Base-by-base conservation (phyloP, 2,329 filamentous ascomycete genomes). In the Truncatella angustata region DNA sequence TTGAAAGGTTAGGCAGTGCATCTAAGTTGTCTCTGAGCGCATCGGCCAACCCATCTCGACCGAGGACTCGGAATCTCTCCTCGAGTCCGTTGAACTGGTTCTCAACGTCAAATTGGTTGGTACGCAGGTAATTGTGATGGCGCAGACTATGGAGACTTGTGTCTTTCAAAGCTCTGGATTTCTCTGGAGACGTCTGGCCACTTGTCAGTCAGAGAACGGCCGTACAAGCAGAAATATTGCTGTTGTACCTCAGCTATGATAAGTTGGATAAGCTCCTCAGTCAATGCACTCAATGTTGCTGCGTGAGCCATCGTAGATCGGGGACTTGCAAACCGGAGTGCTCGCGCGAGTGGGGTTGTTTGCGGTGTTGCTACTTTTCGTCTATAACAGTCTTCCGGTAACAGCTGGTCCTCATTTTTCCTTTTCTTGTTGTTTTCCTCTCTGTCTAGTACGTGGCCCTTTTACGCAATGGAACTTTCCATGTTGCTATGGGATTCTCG, bases 1-100 rank as follows among this genome's bases (percentile, higher is more conserved):
- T 78, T 32, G 70, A 74, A 47, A 63, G 52, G 28, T 70, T 63
- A 10, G 78, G 72, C 18, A 96, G 70, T 54, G 85, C 80, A 35
- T 79, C 71, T 12, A 91, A 68, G 32, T 88, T 78, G 39, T 66
- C 63, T 35, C 75, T 72, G 32, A 91, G 72, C 5, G 84, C 85
- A 65, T 92, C 85, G 11, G 91, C 90, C 23, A 97, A 73, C 35
- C 83, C 84, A 61, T 97, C 92, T 56, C 89, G 84, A 63, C 88
- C 86, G 44, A 90, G 79, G 50, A 97, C 79, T 28, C 85, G 81
- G 61, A 97, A 94, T 60, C 93, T 91, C 72, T 97, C 94, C 59
- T 92, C 86, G 3, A 97, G 75, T 1, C 89, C 89, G 45, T 83
- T 75, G 2, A 93, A 75, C 32, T 78, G 79, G 34, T 79, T 78